Evolutionary conservation across 1,284 basidiomycete genomes (phyloP), one percentile per base, ranked within the genome.

Genomic region (Pascua sp.): DNA sequence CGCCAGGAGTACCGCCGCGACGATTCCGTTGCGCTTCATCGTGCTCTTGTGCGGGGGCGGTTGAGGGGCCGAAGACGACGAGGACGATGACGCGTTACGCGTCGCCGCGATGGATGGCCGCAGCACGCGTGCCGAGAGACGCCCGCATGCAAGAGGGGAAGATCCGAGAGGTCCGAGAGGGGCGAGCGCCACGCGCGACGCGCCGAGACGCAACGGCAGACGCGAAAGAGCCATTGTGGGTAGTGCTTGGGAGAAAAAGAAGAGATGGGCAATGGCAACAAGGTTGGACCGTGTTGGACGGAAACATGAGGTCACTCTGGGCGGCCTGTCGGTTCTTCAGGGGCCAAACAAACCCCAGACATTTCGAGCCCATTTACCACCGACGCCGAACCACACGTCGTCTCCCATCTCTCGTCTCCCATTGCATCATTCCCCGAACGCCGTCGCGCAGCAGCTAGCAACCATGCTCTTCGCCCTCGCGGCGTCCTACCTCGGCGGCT

Each of bases 401-500:
- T 18, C 16, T 46, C n/a, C 24, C 44, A 46, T 39, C 44, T 36
- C 10, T 24, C 37, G 13, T 10, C 47, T 18, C 17, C 7, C 50
- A 32, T 32, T 42, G 32, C 46, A 40, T 44, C 49, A 39, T 18
- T 38, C 41, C 49, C 39, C 38, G 15, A 51, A 44, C 42, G 50
- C 18, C 50, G 42, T 44, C 50, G 42, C 32, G 15, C 47, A 52
- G 24, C 24, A 32, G 24, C 24, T 32, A 32, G 24, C 49, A 45
- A 54, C 43, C 50, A 45, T 59, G 49, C 45, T 59, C 49, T 41
- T 55, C 40, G 32, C 40, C 37, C 46, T 73, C 48, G 48, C 71
- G 54, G 61, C 64, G 58, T 32, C 24, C 24, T 67, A 71, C 50
- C 58, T 66, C n/a, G 69, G 72, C 32, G 70, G 71, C n/a, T 56